Evolutionary conservation across 805 yeast genomes (phyloP), one percentile per base, ranked within the genome.

Genomic region (Hanseniaspora clermontiae): DNA sequence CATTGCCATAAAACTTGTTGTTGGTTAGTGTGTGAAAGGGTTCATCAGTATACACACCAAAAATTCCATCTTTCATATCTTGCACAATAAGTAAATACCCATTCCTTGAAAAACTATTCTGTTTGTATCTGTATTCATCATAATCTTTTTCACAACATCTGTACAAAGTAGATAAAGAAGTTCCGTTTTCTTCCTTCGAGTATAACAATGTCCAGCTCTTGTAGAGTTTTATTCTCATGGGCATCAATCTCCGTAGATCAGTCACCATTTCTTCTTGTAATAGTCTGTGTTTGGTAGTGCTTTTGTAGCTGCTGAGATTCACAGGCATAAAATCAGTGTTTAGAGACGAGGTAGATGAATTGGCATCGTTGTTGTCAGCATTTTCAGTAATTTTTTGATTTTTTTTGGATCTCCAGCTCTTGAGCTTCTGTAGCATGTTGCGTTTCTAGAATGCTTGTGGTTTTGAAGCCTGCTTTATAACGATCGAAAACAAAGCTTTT

Each of bases 131-230:
- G 64, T 72, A 0, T 84, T 84, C 48, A 71, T 71, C 56, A 79
- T 68, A 45, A 17, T 53, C 57, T 8, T 45, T 34, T 32, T 53
- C 40, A 27, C 57, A 53, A 48, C 74, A 72, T 15, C 77, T 71
- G 66, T 90, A 91, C 17, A 93, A 68, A 0, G 97, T 89, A 58
- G 78, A 81, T 55, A 91, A 68, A 0, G 96, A 86, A 0, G 95
- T 83, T 0, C 98, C 98, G 66, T 89, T 87, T 67, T 88, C 96
- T 62, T 90, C 97, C 59, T 87, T 69, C n/a, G 93, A 83, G 66
- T 90, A 91, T 2, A 82, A 68, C 51, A 93, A 68, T 6, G 76
- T 69, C 98, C 97, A 93, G 6, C 77, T 77, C 40, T 84, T 82
- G 59, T 79, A 79, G 27, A 91, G 73, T 66, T 88, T 96, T 42